phyloP scores from a whole-genome alignment of 78 protist genomes.

The Polysphondylium violaceum region DNA sequence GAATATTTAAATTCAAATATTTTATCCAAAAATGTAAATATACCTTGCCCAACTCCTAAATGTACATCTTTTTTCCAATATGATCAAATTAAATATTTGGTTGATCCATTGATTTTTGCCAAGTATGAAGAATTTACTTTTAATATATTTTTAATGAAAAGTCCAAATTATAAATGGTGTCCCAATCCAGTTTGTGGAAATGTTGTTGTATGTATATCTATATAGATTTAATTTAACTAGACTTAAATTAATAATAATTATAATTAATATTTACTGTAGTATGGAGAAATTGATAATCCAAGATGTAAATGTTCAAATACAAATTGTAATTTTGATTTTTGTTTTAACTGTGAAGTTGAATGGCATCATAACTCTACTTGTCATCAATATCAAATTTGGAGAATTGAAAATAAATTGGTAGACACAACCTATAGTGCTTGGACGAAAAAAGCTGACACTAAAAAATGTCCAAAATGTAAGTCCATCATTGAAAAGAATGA shows the following conservation, averaged over 20 bases:
- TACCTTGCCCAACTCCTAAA: constrained; percentile 20
- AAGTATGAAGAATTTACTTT: constrained; percentile 39
- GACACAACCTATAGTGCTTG: constrained; percentile 1
- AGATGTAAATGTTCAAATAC: constrained; percentile 22
- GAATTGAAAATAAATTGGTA: constrained; percentile 6
- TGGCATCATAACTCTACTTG: constrained; percentile 28
- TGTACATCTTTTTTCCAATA: constrained; percentile 13
- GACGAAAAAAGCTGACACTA: constrained; percentile 34
- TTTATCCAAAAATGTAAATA: not conserved
- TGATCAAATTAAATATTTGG: constrained; percentile 18
- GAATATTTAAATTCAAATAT: constrained; percentile 13
- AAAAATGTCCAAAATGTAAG: constrained; percentile 69
- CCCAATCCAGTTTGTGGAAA: constrained; percentile 33
- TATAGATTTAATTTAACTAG: not conserved
- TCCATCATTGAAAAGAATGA: constrained; percentile 24
- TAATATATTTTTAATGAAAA: constrained; percentile 18
- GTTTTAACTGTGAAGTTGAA: constrained; percentile 43
- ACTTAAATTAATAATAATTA: not conserved
- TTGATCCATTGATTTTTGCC: not conserved
- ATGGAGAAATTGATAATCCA: constrained; percentile 40
- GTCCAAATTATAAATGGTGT: constrained; percentile 50
- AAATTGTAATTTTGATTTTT: constrained; percentile 36
- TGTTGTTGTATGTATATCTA: constrained; percentile 14
- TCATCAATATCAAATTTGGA: constrained; percentile 28
- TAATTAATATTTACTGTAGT: not conserved